Evolutionary conservation across 805 yeast genomes (phyloP).

Genomic region (Limtongia smithiae): DNA sequence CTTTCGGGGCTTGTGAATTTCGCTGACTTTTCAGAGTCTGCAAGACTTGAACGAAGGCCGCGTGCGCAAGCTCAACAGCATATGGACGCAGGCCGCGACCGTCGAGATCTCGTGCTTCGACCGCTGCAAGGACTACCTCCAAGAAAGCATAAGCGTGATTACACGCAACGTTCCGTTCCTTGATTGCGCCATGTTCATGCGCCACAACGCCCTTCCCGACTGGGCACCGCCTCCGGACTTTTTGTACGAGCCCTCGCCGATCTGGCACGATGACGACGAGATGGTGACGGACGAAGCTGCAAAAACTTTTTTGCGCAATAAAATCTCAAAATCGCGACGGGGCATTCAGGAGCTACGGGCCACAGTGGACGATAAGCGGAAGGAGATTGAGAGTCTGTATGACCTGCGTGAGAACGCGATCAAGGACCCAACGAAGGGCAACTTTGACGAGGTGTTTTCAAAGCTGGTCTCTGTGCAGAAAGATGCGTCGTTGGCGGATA

Average conservation of each 20-base stretch:
- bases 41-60: conserved; percentile 82
- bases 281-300: conserved; percentile 50
- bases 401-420: conserved; percentile 36
- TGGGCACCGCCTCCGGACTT: conserved; percentile 91
- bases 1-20: too few species aligned
- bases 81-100: conserved; percentile 58
- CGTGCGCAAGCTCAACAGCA: conserved; percentile 64
- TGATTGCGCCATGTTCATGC: conserved; percentile 86
- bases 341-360: conserved; percentile 34
- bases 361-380: conserved; percentile 33
- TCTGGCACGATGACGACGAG: conserved; percentile 95
- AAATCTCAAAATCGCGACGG: conserved; percentile 36
- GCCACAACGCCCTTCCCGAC: conserved; percentile 62
- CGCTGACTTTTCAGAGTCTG: conserved; percentile 33
- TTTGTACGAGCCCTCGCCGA: conserved; percentile 77
- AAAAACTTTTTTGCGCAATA: conserved; percentile 37
- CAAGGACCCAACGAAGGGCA: conserved; percentile 50
- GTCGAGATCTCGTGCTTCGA: conserved; percentile 58
- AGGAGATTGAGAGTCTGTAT: conserved; percentile 30
- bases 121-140: conserved; percentile 44
- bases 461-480: conserved; percentile 53
- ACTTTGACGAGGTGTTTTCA: conserved; percentile 49
- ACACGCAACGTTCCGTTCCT: conserved; percentile 66
- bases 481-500: conserved; percentile 69
- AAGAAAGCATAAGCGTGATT: conserved; percentile 52